A percentile compares a stretch with the other conserved stretches of the same genome.
These are phyloP conservation scores for Ganoderma lingzhi DNA, from an alignment of 1,284 basidiomycete genomes.

Conservation along the genomic window DNA sequence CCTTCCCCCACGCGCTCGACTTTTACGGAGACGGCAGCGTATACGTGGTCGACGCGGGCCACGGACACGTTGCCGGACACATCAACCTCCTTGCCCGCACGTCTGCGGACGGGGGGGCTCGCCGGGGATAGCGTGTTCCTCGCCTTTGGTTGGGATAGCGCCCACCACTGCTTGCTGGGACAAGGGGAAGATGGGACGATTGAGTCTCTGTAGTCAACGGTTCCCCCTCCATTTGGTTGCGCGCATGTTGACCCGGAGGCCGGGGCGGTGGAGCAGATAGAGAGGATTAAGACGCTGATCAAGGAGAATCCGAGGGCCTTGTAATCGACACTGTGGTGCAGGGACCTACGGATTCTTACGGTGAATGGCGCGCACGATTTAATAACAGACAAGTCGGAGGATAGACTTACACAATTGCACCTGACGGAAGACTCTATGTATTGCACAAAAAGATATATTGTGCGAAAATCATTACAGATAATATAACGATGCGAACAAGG, in stretches of 20 bases:
- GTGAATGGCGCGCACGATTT: too few species aligned
- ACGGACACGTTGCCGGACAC: constrained; percentile 63
- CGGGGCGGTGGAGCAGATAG: constrained; percentile 53
- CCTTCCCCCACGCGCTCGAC: constrained; percentile 60
- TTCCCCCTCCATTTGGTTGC: constrained; percentile 43
- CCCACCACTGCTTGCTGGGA: constrained; percentile 60
- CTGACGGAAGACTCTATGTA: too few species aligned
- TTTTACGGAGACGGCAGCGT: constrained; percentile 64
- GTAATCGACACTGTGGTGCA: too few species aligned
- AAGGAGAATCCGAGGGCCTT: constrained; percentile 43
- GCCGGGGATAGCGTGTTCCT: too few species aligned
- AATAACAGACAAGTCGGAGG: too few species aligned
- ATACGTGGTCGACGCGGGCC: constrained; percentile 59
- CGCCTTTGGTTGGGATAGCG: constrained; percentile 62
- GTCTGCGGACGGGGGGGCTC: constrained; percentile 56
- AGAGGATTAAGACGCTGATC: constrained; percentile 49
- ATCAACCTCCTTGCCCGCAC: constrained; percentile 63
- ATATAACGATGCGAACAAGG: constrained; percentile 53
- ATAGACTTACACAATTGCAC: too few species aligned
- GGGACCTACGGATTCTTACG: too few species aligned
- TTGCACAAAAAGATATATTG: too few species aligned
- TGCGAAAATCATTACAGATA: too few species aligned
- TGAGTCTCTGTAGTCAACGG: too few species aligned
- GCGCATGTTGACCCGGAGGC: constrained; percentile 52
- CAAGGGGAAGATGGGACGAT: constrained; percentile 50